Evolutionary conservation across 1,139 yeast genomes (phyloP).

Genomic region (Diutina catenulata): DNA sequence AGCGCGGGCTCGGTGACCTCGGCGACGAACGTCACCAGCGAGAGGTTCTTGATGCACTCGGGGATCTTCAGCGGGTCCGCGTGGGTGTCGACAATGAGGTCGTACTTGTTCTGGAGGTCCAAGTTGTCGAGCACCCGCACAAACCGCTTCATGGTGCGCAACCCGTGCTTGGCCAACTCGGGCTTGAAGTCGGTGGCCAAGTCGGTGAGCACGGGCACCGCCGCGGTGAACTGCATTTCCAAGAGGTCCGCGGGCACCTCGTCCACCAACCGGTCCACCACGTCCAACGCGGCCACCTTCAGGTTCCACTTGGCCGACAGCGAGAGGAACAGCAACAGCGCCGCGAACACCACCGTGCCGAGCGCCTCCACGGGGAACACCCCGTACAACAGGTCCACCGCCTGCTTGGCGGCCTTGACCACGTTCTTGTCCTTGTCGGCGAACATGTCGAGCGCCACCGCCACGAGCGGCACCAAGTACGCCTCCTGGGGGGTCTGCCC

Average conservation of each 20-base stretch:
- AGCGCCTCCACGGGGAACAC: constrained; percentile 72
- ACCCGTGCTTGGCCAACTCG: constrained; percentile 82
- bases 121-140: constrained; percentile 82
- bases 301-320: constrained; percentile 93
- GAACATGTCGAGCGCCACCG: constrained; percentile 47
- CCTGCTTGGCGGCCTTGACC: constrained; percentile 66
- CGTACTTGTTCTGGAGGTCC: constrained; percentile 80
- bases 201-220: constrained; percentile 80
- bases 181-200: constrained; percentile 94
- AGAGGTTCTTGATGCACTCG: constrained; percentile 76
- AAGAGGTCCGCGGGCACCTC: constrained; percentile 79
- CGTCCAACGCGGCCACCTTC: constrained; percentile 66
- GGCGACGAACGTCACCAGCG: constrained; percentile 94
- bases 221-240: constrained; percentile 66
- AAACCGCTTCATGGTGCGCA: constrained; percentile 54
- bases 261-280: constrained; percentile 62
- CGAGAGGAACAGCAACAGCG: constrained; percentile 48
- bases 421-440: constrained; percentile 86
- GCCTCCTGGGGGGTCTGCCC: constrained; percentile 69
- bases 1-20: constrained; percentile 96
- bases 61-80: constrained; percentile 86
- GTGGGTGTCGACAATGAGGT: constrained; percentile 75
- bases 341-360: constrained; percentile 55
- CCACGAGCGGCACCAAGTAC: constrained; percentile 47
- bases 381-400: constrained; percentile 56